A percentile compares a stretch with the other conserved stretches of the same genome.
These are phyloP conservation scores for Phytophthora sojae DNA, from an alignment of 352 stramenopile species.

Conservation along the genomic window DNA sequence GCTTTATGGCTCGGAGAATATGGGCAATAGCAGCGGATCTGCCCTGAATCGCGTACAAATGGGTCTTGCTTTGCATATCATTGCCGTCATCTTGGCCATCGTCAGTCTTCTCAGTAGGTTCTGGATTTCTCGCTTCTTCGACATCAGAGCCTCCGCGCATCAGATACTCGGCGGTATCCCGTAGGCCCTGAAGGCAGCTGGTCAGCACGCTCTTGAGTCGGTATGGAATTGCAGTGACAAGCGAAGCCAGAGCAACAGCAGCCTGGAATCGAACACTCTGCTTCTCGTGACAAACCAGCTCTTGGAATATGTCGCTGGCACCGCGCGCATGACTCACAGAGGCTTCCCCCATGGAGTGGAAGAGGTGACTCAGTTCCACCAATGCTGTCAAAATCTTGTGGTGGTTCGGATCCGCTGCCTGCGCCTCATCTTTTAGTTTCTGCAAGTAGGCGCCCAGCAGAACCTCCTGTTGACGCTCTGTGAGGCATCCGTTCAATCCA, in stretches of 20 bases:
- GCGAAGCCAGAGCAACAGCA: slow-evolving; percentile 64
- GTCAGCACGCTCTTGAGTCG: slow-evolving; percentile 58
- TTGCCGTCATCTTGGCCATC: slow-evolving; percentile 41
- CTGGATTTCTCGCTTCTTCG: slow-evolving; percentile 30
- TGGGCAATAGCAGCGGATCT: slow-evolving; percentile 71
- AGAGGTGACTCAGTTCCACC: slow-evolving; percentile 72
- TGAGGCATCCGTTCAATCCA: slow-evolving; percentile 64
- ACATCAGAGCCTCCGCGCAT: slow-evolving; percentile 44
- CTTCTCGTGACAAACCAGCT: slow-evolving; percentile 69
- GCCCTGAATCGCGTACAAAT: slow-evolving; percentile 84
- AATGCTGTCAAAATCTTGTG: slow-evolving; percentile 72
- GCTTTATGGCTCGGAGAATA: slow-evolving; percentile 61
- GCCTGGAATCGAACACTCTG: slow-evolving; percentile 81
- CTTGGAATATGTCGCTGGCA: slow-evolving; percentile 48
- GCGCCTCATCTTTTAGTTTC: slow-evolving; percentile 51
- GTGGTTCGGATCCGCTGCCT: slow-evolving; percentile 53
- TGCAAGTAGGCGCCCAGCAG: slow-evolving; percentile 69
- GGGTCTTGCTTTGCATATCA: slow-evolving; percentile 65
- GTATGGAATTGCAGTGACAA: slow-evolving; percentile 77
- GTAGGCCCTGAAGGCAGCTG: slow-evolving; percentile 51
- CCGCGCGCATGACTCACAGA: slow-evolving; percentile 55
- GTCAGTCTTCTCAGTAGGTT: slow-evolving; percentile 18
- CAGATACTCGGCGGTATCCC: slow-evolving; percentile 48
- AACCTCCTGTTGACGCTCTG: slow-evolving; percentile 73
- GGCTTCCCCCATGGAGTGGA: slow-evolving; percentile 75